Evolutionary conservation across 352 stramenopile genomes (phyloP), one percentile per base, ranked within the genome.

Genomic region (Peronosclerospora sorghi): DNA sequence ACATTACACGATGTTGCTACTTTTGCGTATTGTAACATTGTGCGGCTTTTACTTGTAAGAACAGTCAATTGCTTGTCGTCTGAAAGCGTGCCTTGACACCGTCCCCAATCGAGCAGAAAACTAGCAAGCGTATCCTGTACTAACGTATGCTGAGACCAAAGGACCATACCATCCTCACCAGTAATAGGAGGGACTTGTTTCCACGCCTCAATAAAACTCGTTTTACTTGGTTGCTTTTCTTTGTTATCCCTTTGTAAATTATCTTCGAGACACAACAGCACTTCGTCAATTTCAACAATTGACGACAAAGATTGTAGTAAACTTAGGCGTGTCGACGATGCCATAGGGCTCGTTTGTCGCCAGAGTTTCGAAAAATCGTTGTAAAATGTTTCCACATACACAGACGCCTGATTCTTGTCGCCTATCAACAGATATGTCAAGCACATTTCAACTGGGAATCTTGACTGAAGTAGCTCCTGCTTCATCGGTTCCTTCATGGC

Each of bases 1-100:
- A 87, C 65, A 48, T 91, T 77, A 39, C 65, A 77, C 6, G 68
- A 59, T 15, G 88, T 62, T 19, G 73, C 75, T 4, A 70, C 72
- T 19, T 68, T 67, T 12, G 75, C 78, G 34, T 81, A 88, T n/a
- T 63, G 56, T 21, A 91, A 45, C 70, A 87, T 85, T 17, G 70
- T 45, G 18, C 67, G 51, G 8, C 59, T 52, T 17, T 65, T 56
- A 29, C 49, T 51, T 51, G 56, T 30, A 10, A 75, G 26, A 10
- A 86, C 41, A 7, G 40, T 17, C 17, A 51, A 47, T 28, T 63
- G 54, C 1, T 40, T 40, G 5, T 66, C 43, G 21, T 63, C 49
- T 0, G 67, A 66, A 32, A 84, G 30, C 1, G 62, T 19, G 0
- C 54, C 56, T 48, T 67, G 51, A 13, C 62, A 40, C 18, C 43